A percentile compares a stretch with the other conserved stretches of the same genome.
Evolutionary conservation across 75 land plant genomes (phyloP).

Genomic region (Pinus taeda): DNA sequence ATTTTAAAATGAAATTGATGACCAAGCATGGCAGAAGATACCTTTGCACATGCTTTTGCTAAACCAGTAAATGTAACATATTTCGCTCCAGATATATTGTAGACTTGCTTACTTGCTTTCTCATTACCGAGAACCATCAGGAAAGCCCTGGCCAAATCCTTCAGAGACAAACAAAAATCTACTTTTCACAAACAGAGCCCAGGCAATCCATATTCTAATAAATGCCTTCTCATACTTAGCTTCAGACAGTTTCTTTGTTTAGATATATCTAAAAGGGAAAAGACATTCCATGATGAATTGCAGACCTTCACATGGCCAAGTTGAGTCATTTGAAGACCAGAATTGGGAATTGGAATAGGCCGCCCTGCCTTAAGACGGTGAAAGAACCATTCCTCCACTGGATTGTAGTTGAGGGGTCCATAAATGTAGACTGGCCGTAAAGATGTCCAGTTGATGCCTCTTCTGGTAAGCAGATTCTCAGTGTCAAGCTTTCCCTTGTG

Average conservation of each 20-base stretch:
- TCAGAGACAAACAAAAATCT: not conserved
- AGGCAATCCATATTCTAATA: not conserved
- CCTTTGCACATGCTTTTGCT: slow-evolving; percentile 98
- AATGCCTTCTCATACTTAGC: not conserved
- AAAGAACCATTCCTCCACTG: slow-evolving; percentile 99
- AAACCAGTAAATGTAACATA: slow-evolving; percentile 98
- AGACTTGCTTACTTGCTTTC: slow-evolving; percentile 84
- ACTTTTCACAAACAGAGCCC: not conserved
- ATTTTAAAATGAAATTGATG: not conserved
- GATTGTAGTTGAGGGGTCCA: slow-evolving; percentile 97
- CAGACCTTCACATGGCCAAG: slow-evolving; percentile 98
- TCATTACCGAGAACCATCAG: slow-evolving; percentile 72
- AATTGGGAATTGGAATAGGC: slow-evolving; percentile 89
- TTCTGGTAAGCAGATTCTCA: slow-evolving; percentile 69
- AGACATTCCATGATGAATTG: not conserved
- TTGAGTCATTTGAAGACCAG: slow-evolving; percentile 92
- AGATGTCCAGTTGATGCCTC: slow-evolving; percentile 89
- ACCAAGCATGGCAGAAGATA: slow-evolving; percentile 16
- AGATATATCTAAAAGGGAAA: not conserved
- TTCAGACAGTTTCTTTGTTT: not conserved
- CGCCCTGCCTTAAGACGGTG: slow-evolving; percentile 94
- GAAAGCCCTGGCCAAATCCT: slow-evolving; percentile 92
- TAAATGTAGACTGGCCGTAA: slow-evolving; percentile 96
- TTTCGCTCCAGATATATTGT: slow-evolving; percentile 92
- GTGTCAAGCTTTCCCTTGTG: slow-evolving; percentile 99